These are phyloP conservation scores for Pichia phayaonensis DNA, from an alignment of 805 yeast species.

Conservation along the genomic window DNA sequence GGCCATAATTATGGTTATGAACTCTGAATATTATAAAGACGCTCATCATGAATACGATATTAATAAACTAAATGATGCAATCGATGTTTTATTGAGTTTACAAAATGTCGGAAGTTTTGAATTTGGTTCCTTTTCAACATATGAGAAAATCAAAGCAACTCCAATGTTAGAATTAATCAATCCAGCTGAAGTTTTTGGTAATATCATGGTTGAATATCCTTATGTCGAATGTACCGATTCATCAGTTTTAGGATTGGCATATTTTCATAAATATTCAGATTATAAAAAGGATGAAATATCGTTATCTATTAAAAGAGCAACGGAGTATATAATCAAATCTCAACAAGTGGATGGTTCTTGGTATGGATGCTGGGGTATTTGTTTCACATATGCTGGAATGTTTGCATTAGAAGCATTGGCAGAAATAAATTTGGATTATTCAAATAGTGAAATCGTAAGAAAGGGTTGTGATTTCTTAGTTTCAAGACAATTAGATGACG, in stretches of 20 bases:
- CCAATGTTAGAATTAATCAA: slow-evolving; percentile 68
- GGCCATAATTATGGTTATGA: slow-evolving; percentile 86
- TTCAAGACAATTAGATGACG: slow-evolving; percentile 70
- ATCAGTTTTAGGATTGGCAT: slow-evolving; percentile 78
- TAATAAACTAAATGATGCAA: slow-evolving; percentile 51
- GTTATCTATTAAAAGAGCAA: slow-evolving; percentile 65
- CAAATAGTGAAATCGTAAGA: slow-evolving; percentile 51
- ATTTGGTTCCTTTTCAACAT: slow-evolving; percentile 87
- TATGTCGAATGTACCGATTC: slow-evolving; percentile 98
- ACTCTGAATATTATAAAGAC: slow-evolving; percentile 46
- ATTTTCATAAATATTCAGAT: slow-evolving; percentile 57
- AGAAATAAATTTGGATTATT: slow-evolving; percentile 57
- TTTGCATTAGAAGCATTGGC: slow-evolving; percentile 91
- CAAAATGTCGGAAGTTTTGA: slow-evolving; percentile 78
- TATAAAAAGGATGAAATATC: slow-evolving; percentile 63
- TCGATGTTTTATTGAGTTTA: slow-evolving; percentile 66
- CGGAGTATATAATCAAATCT: slow-evolving; percentile 56
- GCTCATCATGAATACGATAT: slow-evolving; percentile 35
- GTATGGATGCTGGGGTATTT: slow-evolving; percentile 99
- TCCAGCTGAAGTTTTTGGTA: slow-evolving; percentile 97
- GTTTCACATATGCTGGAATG: slow-evolving; percentile 95
- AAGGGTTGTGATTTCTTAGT: slow-evolving; percentile 83
- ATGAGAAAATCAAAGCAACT: slow-evolving; percentile 80
- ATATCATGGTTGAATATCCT: slow-evolving; percentile 97
- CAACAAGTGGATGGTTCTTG: slow-evolving; percentile 86